phyloP scores from a whole-genome alignment of 2,329 filamentous ascomycete species.

The Ascochyta fabae region DNA sequence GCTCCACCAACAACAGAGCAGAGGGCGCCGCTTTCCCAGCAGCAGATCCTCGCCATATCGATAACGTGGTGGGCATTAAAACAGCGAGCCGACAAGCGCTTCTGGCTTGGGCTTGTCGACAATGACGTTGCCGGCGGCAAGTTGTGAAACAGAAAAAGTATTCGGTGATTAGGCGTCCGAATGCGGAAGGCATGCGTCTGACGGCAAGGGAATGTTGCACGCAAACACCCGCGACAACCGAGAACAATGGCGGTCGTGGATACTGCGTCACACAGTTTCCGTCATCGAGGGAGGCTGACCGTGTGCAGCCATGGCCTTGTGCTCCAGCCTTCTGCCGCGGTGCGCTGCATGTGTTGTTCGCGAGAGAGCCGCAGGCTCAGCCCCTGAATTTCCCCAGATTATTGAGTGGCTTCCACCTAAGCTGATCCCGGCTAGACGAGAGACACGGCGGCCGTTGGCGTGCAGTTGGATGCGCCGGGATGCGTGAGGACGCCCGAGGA shows the following conservation, averaged over 20 bases:
- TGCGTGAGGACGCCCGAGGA: constrained; percentile 16
- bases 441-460: constrained; percentile 33
- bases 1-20: constrained; percentile 18
- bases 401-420: constrained; percentile 33
- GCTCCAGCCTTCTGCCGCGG: constrained; percentile 4
- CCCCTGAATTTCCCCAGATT: constrained; percentile 49
- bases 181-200: constrained; percentile 21
- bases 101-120: constrained; percentile 9
- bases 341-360: constrained; percentile 8
- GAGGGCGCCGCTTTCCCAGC: constrained; percentile 6
- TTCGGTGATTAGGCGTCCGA: constrained; percentile 14
- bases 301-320: constrained; percentile 14
- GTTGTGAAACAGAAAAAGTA: constrained; percentile 21
- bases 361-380: constrained; percentile 20
- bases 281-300: constrained; percentile 9
- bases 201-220: constrained; percentile 11
- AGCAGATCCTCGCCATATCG: constrained; percentile 23
- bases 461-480: constrained; percentile 26
- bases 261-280: constrained; percentile 4
- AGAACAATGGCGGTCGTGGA: constrained; percentile 10
- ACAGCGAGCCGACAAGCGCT: constrained; percentile 13
- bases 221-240: constrained; percentile 9
- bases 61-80: constrained; percentile 14
- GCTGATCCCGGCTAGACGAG: constrained; percentile 28
- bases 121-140: constrained; percentile 30